Base-by-base conservation (phyloP, 805 yeast species). In the Teunomyces barrocoloradensis region DNA sequence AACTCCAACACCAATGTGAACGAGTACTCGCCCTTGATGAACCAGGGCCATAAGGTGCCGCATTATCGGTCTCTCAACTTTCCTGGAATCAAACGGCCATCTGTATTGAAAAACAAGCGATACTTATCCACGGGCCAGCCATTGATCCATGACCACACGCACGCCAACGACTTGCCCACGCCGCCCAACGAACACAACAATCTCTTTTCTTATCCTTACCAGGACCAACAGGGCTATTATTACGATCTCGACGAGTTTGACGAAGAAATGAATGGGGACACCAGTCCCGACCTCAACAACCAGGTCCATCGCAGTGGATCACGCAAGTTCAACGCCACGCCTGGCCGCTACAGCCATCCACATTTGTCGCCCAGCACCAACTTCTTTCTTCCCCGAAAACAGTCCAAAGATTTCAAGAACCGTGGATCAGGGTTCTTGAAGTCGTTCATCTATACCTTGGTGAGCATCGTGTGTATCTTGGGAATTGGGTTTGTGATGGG, bases 401-500 rank as follows among this genome's bases (percentile, higher is more conserved):
- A 52, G 18, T 64, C 73, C 0, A 50, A 45, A 5, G 43, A 44
- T 13, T 39, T 50, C 13, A 43, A 47, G 18, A 33, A 44, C 37
- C 52, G 44, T 35, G 53, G 32, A 37, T 48, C 53, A 29, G 59
- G 53, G 37, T 64, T 62, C 42, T 42, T 68, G 34, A 69, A 62
- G 44, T 62, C 64, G 5, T 64, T 71, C 28, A 57, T 71, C 43
- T 79, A 78, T 52, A 75, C 83, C 0, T 51, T 77, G 29, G 54
- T 73, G 35, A 58, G 77, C 32, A 74, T 80, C 2, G 53, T 80
- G 12, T 61, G 77, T 11, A 71, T 89, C n/a, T 64, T 88, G 9
- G 70, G 82, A 0, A 63, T 86, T 27, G 96, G 96, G 1, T 89
- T 92, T 58, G 71, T 87, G 4, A 74, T 85, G 58, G 98, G 98